Conservation (phyloP, 2,329 filamentous ascomycete genomes). For the Fusarium sp. region DNA sequence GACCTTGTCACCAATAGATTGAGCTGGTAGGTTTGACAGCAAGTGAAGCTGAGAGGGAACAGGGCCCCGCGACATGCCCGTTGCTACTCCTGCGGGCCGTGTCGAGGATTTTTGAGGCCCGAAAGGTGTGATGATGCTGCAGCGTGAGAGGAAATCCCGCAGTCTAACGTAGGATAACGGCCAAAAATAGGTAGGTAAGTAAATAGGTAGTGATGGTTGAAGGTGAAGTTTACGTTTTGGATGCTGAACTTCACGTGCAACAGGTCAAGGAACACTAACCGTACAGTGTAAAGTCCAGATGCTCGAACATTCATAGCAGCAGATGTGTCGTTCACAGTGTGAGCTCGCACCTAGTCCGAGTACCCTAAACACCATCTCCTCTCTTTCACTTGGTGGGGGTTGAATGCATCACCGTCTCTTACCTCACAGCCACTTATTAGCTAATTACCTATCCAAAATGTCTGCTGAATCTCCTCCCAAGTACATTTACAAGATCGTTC, state of each 20-base stretch:
- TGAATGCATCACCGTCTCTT: background rate
- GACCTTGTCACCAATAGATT: constrained; percentile 79
- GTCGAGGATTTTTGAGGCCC: constrained; percentile 31
- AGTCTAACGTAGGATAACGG: constrained; percentile 2
- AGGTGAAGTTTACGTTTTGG: constrained; percentile 22
- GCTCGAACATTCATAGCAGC: background rate
- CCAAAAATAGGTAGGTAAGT: constrained; percentile 2
- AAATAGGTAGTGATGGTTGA: constrained; percentile 23
- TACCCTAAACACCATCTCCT: constrained; percentile 32
- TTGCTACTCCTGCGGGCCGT: constrained; percentile 11
- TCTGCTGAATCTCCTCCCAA: constrained; percentile 54
- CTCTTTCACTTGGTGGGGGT: constrained; percentile 12
- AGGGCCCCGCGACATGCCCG: constrained; percentile 70
- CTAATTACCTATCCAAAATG: constrained; percentile 42
- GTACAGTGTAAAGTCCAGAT: constrained; percentile 24
- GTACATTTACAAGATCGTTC: constrained; percentile 74
- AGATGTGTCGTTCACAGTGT: background rate
- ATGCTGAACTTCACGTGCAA: constrained; percentile 38
- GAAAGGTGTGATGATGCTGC: constrained; percentile 41
- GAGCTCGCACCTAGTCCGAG: constrained; percentile 10
- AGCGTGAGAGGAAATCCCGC: constrained; percentile 34
- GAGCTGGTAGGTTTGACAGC: constrained; percentile 71
- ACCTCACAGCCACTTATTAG: constrained; percentile 3
- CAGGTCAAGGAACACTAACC: constrained; percentile 2
- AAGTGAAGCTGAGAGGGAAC: constrained; percentile 76